These are phyloP conservation scores for Ilyonectria destructans DNA, from an alignment of 2,329 filamentous ascomycete genomes.

Conservation along the genomic window DNA sequence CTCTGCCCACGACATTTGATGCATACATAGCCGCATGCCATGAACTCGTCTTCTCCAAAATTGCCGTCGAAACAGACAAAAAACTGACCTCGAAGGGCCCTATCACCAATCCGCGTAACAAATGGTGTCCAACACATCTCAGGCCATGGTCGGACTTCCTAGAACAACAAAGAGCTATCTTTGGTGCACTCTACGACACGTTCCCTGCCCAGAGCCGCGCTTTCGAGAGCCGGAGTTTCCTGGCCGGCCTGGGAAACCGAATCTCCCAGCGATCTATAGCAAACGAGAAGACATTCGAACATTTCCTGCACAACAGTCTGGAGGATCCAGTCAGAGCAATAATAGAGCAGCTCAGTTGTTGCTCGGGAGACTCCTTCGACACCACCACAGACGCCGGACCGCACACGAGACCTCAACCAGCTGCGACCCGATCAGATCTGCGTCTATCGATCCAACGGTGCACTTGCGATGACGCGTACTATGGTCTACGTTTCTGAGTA, in stretches of 20 bases:
- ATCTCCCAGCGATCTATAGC: conserved; percentile 28
- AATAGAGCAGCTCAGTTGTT: too few species aligned
- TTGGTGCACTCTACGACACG: conserved; percentile 41
- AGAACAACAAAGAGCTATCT: conserved; percentile 43
- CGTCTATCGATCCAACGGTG: too few species aligned
- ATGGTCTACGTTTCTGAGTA: too few species aligned
- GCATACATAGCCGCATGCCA: too few species aligned
- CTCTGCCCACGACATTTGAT: too few species aligned
- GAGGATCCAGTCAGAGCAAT: too few species aligned
- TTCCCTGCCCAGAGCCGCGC: conserved; percentile 40
- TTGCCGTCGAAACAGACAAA: conserved; percentile 46
- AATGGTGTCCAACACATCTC: conserved; percentile 33
- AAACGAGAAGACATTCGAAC: neutral
- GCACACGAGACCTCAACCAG: too few species aligned
- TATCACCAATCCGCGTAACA: conserved; percentile 50
- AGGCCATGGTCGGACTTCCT: conserved; percentile 51
- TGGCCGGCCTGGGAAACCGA: conserved; percentile 38
- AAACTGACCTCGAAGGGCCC: conserved; percentile 47
- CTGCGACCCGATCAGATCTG: too few species aligned
- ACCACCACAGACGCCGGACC: too few species aligned
- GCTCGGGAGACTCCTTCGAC: too few species aligned
- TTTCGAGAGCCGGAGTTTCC: conserved; percentile 48
- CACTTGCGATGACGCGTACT: too few species aligned
- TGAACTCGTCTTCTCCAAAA: conserved; percentile 38
- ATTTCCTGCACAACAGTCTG: too few species aligned